A percentile compares a stretch with the other conserved stretches of the same genome.
Conservation (phyloP, 768 basidiomycete species). For the Kwoniella shandongensis region DNA sequence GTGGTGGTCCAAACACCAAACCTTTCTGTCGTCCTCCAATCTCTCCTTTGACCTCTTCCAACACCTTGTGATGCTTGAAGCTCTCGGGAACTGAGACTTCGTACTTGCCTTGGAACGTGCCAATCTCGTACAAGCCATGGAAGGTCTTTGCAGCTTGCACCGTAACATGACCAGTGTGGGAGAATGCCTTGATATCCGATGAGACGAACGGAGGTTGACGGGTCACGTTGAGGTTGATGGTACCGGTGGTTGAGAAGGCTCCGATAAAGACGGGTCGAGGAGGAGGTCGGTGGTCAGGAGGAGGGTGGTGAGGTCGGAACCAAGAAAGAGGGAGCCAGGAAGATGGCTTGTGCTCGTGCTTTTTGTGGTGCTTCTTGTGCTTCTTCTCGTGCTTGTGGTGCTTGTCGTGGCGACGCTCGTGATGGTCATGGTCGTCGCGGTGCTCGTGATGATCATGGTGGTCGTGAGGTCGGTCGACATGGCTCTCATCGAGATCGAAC, state of each 20-base stretch:
- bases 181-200: slow-evolving; percentile 25
- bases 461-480: neutral
- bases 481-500: neutral
- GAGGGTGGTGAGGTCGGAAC: slow-evolving; percentile 3
- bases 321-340: neutral
- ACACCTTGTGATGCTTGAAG: slow-evolving; percentile 31
- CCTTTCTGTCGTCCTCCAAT: slow-evolving; percentile 28
- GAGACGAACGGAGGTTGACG: slow-evolving; percentile 17
- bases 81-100: slow-evolving; percentile 12
- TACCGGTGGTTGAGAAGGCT: slow-evolving; percentile 31
- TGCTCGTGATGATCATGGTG: slow-evolving; percentile 9
- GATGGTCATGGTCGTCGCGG: slow-evolving; percentile 12
- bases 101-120: slow-evolving; percentile 25
- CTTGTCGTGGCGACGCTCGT: neutral
- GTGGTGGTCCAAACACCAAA: slow-evolving; percentile 17
- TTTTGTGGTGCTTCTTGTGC: slow-evolving; percentile 10
- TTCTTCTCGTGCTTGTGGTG: slow-evolving; percentile 17
- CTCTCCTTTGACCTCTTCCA: slow-evolving; percentile 24
- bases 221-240: slow-evolving; percentile 27
- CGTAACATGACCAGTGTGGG: slow-evolving; percentile 25
- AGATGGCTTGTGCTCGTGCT: slow-evolving; percentile 14
- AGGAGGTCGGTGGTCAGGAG: slow-evolving; percentile 11
- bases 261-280: slow-evolving; percentile 34
- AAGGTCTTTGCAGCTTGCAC: slow-evolving; percentile 24
- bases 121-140: slow-evolving; percentile 33